Evolutionary conservation across 257 asterid species (phyloP), one percentile per base, ranked within the genome.

Genomic region (Lavandula angustifolia): DNA sequence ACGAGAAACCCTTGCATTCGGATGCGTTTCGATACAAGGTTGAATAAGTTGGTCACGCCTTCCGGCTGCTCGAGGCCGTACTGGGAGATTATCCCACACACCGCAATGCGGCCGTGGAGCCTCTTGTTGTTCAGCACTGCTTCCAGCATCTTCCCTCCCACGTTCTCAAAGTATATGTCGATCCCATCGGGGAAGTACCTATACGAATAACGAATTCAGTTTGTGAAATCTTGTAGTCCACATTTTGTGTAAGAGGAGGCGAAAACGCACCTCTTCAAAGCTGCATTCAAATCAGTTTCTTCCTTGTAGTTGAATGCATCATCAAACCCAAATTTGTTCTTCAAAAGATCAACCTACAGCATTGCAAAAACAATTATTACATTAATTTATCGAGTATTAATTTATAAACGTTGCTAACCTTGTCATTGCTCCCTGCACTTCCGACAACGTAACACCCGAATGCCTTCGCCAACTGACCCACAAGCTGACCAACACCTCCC

Each of bases 391-490:
- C 9, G 40, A 13, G 11, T n/a, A 31, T 31, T 33, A 32, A 22
- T 37, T 5, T 37, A 7, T 9, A 37, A 0, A 40, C n/a, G 46
- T 8, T 8, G 16, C 55, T 14, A 49, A 49, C 11, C 29, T 49
- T 14, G 32, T 49, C 11, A 11, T 49, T 17, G 72, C 73, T 80
- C 9, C 88, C 84, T 4, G 81, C 85, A 72, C 78, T 74, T 34
- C 85, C 85, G 63, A 82, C 81, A 10, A 82, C 85, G 6, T 80
- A 80, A 46, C 85, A 79, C 2, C 87, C 87, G 4, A 17, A 2
- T 60, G 72, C 59, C 67, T 79, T 82, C 0, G 87, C 87, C 54
- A 68, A 48, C 46, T 68, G 67, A 47, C 72, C 72, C 34, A 67
- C 72, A 22, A 67, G 40, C 48, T 55, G 72, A 17, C 72, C 72